These are phyloP conservation scores for Clonostachys solani DNA, from an alignment of 2,329 filamentous ascomycete genomes.

Conservation along the genomic window DNA sequence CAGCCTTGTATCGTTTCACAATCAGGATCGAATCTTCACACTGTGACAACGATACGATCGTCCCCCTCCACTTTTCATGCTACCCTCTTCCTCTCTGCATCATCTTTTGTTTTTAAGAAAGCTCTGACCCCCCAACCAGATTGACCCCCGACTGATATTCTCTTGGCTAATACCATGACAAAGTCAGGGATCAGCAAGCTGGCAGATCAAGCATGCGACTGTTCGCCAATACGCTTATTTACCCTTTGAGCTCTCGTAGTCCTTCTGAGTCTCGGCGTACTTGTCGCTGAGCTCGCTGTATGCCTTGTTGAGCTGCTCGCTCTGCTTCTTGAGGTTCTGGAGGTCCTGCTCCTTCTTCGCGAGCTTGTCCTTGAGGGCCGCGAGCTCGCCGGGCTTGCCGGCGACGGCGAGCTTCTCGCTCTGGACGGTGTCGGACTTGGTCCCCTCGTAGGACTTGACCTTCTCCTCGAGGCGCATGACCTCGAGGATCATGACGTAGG, in stretches of 20 bases:
- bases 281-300: conserved; percentile 85
- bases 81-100: not conserved
- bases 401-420: conserved; percentile 67
- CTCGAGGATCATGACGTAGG: conserved; percentile 95
- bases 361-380: conserved; percentile 64
- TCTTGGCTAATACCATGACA: not conserved
- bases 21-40: too few relatives aligned
- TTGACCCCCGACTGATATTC: not conserved
- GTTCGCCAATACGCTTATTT: conserved; percentile 27
- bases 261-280: conserved; percentile 55
- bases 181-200: not conserved
- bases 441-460: conserved; percentile 72
- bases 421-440: conserved; percentile 54
- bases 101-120: not conserved
- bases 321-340: conserved; percentile 88
- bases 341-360: conserved; percentile 79
- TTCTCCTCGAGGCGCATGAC: conserved; percentile 88
- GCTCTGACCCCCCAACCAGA: not conserved
- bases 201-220: not conserved
- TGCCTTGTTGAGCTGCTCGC: conserved; percentile 75
- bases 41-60: too few relatives aligned
- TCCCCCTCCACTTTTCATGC: too few relatives aligned
- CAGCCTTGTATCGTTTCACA: too few relatives aligned
- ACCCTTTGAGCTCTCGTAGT: conserved; percentile 54
- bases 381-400: conserved; percentile 73